Conservation (phyloP, 768 basidiomycete genomes). For the Pulveroboletus sp. region DNA sequence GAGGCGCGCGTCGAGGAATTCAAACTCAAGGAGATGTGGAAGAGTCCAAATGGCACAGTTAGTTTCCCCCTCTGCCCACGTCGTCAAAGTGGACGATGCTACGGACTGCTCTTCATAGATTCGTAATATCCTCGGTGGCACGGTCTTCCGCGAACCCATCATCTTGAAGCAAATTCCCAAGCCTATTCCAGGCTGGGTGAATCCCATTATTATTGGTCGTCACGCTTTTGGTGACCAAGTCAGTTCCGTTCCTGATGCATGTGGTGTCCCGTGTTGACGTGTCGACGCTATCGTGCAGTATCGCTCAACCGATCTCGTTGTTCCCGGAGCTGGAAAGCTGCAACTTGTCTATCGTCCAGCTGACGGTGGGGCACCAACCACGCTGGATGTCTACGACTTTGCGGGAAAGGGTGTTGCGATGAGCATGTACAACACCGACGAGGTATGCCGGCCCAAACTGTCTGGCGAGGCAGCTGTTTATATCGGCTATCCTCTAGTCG, state of each 20-base stretch:
- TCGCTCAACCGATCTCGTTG: conserved; percentile 89
- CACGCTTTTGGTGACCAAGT: conserved; percentile 98
- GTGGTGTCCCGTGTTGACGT: conserved; percentile 6
- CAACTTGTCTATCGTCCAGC: conserved; percentile 86
- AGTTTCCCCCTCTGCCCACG: conserved; percentile 24
- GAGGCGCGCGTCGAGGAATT: conserved; percentile 95
- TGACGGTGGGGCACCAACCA: conserved; percentile 62
- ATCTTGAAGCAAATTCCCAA: conserved; percentile 86
- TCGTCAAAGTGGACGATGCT: neutral
- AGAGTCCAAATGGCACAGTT: conserved; percentile 91
- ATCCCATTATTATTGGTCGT: conserved; percentile 94
- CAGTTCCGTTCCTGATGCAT: conserved; percentile 16
- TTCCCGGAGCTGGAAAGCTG: conserved; percentile 88
- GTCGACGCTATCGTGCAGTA: conserved; percentile 48
- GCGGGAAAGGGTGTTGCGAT: conserved; percentile 89
- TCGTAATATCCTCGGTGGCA: conserved; percentile 96
- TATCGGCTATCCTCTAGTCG: conserved; percentile 43
- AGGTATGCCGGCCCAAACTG: conserved; percentile 40
- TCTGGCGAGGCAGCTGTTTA: neutral
- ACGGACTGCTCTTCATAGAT: conserved; percentile 46
- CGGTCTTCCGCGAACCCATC: conserved; percentile 98
- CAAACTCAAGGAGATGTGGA: conserved; percentile 99
- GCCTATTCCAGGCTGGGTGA: conserved; percentile 94
- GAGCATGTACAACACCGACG: conserved; percentile 98
- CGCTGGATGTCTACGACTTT: conserved; percentile 89